A percentile compares a stretch with the other conserved stretches of the same genome.
phyloP scores from a whole-genome alignment of 805 yeast genomes.

The Zygosaccharomyces bisporus region DNA sequence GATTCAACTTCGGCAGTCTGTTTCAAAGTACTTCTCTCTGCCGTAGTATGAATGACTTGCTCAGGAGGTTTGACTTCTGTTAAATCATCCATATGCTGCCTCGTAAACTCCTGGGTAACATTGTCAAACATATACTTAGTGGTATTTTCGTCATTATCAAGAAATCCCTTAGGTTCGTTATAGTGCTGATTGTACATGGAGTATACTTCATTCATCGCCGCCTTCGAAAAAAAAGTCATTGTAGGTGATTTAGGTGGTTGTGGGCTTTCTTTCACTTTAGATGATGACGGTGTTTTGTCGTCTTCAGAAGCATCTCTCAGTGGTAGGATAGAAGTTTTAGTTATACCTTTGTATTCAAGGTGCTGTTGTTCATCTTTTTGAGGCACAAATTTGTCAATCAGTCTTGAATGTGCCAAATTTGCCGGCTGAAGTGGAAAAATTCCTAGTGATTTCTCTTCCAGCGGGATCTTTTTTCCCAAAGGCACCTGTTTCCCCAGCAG shows the following conservation, averaged over 20 bases:
- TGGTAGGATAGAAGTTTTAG: constrained; percentile 44
- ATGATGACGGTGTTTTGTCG: constrained; percentile 2
- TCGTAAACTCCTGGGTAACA: constrained; percentile 39
- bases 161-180: constrained; percentile 18
- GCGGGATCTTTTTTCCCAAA: background rate
- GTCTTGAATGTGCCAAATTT: background rate
- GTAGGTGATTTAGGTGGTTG: constrained; percentile 62
- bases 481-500: background rate
- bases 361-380: background rate
- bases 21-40: constrained; percentile 9
- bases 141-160: constrained; percentile 28
- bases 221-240: constrained; percentile 67
- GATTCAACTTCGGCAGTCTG: background rate
- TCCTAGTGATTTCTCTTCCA: constrained; percentile 2
- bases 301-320: constrained; percentile 37
- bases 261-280: constrained; percentile 5
- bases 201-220: constrained; percentile 69
- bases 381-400: background rate
- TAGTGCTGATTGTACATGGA: constrained; percentile 62
- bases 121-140: constrained; percentile 31
- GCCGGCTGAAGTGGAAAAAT: constrained; percentile 3
- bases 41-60: background rate
- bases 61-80: constrained; percentile 33
- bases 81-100: constrained; percentile 34
- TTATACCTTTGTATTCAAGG: constrained; percentile 14